Conservation (phyloP, 2,329 filamentous ascomycete genomes). For the Ophiostoma piceae region DNA sequence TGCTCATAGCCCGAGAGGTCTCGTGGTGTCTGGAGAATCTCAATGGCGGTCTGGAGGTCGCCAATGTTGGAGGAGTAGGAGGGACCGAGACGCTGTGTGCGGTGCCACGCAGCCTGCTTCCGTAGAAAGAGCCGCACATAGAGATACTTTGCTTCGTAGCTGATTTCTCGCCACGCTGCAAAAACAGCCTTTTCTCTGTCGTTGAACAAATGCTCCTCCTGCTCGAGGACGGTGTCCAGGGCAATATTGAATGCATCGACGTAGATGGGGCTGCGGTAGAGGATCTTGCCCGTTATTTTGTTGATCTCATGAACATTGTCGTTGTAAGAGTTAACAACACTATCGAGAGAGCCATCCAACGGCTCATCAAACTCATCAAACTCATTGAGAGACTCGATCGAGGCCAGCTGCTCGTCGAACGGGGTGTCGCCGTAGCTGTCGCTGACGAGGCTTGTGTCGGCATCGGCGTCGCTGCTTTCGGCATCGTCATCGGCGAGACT, state of each 20-base stretch:
- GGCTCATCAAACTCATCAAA: constrained; percentile 16
- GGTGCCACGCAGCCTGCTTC: constrained; percentile 88
- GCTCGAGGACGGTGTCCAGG: constrained; percentile 78
- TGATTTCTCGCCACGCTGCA: constrained; percentile 62
- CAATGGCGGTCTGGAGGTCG: constrained; percentile 62
- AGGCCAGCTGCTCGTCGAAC: constrained; percentile 9
- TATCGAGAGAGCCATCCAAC: constrained; percentile 14
- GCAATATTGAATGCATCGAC: constrained; percentile 96
- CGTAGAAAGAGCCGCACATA: constrained; percentile 90
- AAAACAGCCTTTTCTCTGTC: constrained; percentile 74
- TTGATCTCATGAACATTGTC: neutral
- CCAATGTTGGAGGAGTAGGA: constrained; percentile 81
- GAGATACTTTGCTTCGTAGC: constrained; percentile 87
- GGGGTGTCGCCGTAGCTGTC: constrained; percentile 3
- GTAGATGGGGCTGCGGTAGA: constrained; percentile 80
- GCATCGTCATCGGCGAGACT: constrained; percentile 3
- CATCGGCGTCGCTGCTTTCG: neutral
- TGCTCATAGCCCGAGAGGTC: constrained; percentile 45
- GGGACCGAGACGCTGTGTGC: constrained; percentile 70
- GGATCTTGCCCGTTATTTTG: constrained; percentile 53
- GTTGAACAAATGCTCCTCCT: constrained; percentile 84
- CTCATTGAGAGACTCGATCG: constrained; percentile 24
- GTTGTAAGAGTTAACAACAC: neutral
- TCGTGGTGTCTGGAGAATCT: constrained; percentile 55
- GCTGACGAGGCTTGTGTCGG: neutral